Base-by-base conservation (phyloP, 208 protist species). In the Trichomonas gallinae region DNA sequence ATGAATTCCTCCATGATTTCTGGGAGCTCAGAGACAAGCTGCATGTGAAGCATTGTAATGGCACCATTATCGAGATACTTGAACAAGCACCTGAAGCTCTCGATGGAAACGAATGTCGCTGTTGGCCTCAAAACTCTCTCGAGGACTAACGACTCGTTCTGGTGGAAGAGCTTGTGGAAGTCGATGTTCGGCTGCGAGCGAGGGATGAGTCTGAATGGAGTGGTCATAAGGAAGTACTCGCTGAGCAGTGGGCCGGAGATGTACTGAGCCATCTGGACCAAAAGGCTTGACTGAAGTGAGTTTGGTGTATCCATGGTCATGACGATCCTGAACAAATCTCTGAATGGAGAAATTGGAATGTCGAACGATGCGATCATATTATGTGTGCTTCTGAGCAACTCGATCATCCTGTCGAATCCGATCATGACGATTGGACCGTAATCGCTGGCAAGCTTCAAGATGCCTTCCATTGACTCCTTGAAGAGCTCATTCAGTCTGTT, bases 141-240 rank as follows among this genome's bases (percentile, higher is more conserved):
- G 11, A 93, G 11, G 17, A 93, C 2, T 89, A 46, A 31, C 6
- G 15, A 23, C 21, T 44, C 87, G 15, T 38, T 6, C n/a, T 51
- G 17, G 38, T 51, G 8, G 26, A 44, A 34, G 6, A 51, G 21
- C 11, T 3, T 9, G 13, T 93, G 6, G 26, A 93, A 58, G 6
- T 48, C 15, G 34, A 93, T 38, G 15, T 51, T 51, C 51, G 40
- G 40, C 36, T 48, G 44, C 2, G 8, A 38, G 17, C n/a, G 6
- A 38, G 87, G 87, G 51, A 93, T 93, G 42, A 93, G 44, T 93
- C 87, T 48, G 9, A 93, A 58, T 93, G 87, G 87, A 38, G 11
- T 93, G 13, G 87, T 93, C 45, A 93, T 34, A 36, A 93, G 46
- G n/a, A 48, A 93, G 44, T 93, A 93, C 44, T 93, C 87, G 46